These are phyloP conservation scores for Vachellia collinsii DNA, from an alignment of 306 rosid genomes.

Conservation along the genomic window DNA sequence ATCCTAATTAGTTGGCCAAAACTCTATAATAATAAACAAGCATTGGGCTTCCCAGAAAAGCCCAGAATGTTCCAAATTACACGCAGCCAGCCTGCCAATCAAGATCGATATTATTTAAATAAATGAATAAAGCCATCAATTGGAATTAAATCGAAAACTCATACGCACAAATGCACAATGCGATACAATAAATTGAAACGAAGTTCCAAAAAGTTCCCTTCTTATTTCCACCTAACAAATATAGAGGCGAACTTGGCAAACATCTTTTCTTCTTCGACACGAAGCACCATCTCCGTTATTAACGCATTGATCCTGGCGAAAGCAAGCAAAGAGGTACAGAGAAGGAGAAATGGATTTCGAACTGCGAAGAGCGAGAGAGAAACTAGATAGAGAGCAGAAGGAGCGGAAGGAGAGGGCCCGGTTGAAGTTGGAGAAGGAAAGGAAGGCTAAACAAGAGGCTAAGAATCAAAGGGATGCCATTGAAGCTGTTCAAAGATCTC, in stretches of 20 bases:
- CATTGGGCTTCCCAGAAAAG: background rate
- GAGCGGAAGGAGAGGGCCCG: constrained; percentile 59
- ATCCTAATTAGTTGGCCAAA: too few species aligned
- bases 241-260: background rate
- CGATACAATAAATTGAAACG: too few species aligned
- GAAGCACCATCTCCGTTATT: constrained; percentile 9
- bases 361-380: constrained; percentile 89
- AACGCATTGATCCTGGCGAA: background rate
- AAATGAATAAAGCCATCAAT: too few species aligned
- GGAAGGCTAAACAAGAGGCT: constrained; percentile 72
- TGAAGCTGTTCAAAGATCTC: constrained; percentile 78
- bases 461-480: constrained; percentile 77
- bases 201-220: background rate
- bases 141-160: background rate
- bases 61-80: background rate
- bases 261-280: constrained; percentile 32
- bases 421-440: constrained; percentile 62
- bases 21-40: too few species aligned
- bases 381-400: constrained; percentile 85
- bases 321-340: background rate
- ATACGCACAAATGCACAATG: too few species aligned
- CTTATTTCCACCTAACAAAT: background rate
- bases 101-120: background rate
- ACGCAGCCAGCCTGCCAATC: background rate
- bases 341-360: constrained; percentile 77